These are phyloP conservation scores for Penicillium sp. DNA, from an alignment of 2,329 filamentous ascomycete species.

Conservation along the genomic window DNA sequence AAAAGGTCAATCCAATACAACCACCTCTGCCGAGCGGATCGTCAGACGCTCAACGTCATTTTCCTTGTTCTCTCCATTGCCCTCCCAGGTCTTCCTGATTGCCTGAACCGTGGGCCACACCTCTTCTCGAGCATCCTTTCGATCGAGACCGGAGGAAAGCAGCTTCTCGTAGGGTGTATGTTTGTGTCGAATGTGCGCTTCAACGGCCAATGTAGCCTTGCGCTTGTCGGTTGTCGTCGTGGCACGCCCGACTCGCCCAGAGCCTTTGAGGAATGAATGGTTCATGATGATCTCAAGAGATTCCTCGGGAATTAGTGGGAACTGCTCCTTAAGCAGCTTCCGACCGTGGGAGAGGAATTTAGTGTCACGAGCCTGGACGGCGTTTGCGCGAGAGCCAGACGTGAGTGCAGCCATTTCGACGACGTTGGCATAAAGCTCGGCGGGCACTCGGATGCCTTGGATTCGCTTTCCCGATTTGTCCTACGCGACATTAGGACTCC, in stretches of 20 bases:
- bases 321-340: constrained; percentile 30
- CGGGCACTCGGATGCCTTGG: constrained; percentile 47
- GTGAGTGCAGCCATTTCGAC: constrained; percentile 41
- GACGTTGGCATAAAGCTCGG: constrained; percentile 39
- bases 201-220: constrained; percentile 41
- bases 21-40: background rate
- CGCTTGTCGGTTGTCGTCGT: constrained; percentile 31
- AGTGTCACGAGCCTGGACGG: constrained; percentile 38
- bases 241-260: constrained; percentile 41
- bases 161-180: constrained; percentile 43
- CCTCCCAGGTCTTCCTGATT: constrained; percentile 34
- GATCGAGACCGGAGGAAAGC: constrained; percentile 25
- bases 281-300: constrained; percentile 33
- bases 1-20: background rate
- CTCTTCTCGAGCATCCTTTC: constrained; percentile 30
- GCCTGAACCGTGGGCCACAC: constrained; percentile 32
- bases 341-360: constrained; percentile 28
- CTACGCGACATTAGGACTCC: constrained; percentile 15
- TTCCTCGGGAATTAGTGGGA: constrained; percentile 39
- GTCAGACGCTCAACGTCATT: background rate
- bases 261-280: constrained; percentile 43
- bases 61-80: constrained; percentile 1
- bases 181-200: constrained; percentile 45
- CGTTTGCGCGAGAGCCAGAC: constrained; percentile 38
- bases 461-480: constrained; percentile 29